Conservation (phyloP, 1,139 yeast genomes). For the Suhomyces taliae region DNA sequence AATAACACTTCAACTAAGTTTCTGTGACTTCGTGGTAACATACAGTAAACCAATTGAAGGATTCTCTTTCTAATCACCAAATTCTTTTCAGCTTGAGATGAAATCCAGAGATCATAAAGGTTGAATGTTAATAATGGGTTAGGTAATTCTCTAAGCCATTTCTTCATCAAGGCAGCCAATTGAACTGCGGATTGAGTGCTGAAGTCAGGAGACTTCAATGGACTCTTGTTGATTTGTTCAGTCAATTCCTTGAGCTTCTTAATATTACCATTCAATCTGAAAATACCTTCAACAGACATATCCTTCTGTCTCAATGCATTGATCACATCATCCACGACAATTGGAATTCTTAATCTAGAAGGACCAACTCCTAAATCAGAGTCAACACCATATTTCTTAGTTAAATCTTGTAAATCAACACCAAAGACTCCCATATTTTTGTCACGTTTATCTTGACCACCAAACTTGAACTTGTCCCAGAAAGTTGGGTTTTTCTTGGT, state of each 20-base stretch:
- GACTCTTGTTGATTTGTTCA: slow-evolving; percentile 71
- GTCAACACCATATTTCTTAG: slow-evolving; percentile 79
- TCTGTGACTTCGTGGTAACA: slow-evolving; percentile 80
- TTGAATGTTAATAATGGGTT: slow-evolving; percentile 81
- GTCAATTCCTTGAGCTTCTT: slow-evolving; percentile 75
- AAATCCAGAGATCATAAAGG: slow-evolving; percentile 78
- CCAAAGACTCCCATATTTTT: slow-evolving; percentile 65
- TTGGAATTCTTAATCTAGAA: slow-evolving; percentile 74
- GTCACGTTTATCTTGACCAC: slow-evolving; percentile 30
- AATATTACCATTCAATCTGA: slow-evolving; percentile 94
- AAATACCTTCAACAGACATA: slow-evolving; percentile 95
- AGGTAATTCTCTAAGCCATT: slow-evolving; percentile 89
- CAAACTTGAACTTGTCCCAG: slow-evolving; percentile 70
- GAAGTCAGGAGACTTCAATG: slow-evolving; percentile 71
- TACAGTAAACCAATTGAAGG: slow-evolving; percentile 70
- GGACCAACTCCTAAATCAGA: slow-evolving; percentile 90
- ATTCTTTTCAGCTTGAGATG: slow-evolving; percentile 62
- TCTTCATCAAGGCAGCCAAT: slow-evolving; percentile 89
- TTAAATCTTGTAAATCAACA: slow-evolving; percentile 66
- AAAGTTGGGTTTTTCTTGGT: slow-evolving; percentile 57
- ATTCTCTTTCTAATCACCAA: slow-evolving; percentile 51
- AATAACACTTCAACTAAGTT: slow-evolving; percentile 85
- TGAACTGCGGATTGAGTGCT: slow-evolving; percentile 85
- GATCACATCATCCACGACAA: slow-evolving; percentile 82
- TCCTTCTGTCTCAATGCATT: slow-evolving; percentile 86